A percentile compares a stretch with the other conserved stretches of the same genome.
phyloP scores from a whole-genome alignment of 2,329 filamentous ascomycete species.

The Ascochyta viciae-villosae region DNA sequence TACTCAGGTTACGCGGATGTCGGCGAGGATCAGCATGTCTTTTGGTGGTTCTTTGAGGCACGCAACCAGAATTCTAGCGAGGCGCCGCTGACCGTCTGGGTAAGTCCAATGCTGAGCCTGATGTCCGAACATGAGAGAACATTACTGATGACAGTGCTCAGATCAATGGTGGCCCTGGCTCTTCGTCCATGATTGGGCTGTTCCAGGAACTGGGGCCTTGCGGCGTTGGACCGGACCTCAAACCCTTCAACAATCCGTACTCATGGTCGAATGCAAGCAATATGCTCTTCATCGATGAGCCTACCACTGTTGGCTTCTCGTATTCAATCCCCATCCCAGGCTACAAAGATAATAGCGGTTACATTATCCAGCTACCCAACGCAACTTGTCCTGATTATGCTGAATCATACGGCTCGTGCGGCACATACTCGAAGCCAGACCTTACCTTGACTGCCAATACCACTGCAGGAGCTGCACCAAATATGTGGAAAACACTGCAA shows the following conservation, averaged over 20 bases:
- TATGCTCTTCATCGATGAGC: conserved; percentile 75
- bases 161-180: conserved; percentile 64
- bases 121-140: too few species aligned
- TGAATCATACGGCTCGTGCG: conserved; percentile 53
- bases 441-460: conserved; percentile 60
- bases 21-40: conserved; percentile 59
- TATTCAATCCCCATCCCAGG: conserved; percentile 57
- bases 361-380: conserved; percentile 56
- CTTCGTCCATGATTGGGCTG: conserved; percentile 64
- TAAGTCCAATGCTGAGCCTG: background rate
- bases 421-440: conserved; percentile 63
- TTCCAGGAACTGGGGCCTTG: conserved; percentile 63
- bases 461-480: conserved; percentile 61
- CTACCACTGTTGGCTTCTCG: conserved; percentile 65
- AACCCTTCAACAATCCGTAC: conserved; percentile 65
- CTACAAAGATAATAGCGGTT: conserved; percentile 44
- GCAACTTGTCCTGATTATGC: conserved; percentile 61
- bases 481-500: conserved; percentile 67
- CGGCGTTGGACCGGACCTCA: conserved; percentile 53
- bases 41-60: conserved; percentile 65
- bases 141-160: background rate
- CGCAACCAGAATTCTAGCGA: conserved; percentile 57
- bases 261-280: conserved; percentile 70
- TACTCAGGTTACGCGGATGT: conserved; percentile 65
- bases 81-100: conserved; percentile 66